These are phyloP conservation scores for Chionographis japonica DNA, from an alignment of 106 monocot genomes.

Conservation along the genomic window DNA sequence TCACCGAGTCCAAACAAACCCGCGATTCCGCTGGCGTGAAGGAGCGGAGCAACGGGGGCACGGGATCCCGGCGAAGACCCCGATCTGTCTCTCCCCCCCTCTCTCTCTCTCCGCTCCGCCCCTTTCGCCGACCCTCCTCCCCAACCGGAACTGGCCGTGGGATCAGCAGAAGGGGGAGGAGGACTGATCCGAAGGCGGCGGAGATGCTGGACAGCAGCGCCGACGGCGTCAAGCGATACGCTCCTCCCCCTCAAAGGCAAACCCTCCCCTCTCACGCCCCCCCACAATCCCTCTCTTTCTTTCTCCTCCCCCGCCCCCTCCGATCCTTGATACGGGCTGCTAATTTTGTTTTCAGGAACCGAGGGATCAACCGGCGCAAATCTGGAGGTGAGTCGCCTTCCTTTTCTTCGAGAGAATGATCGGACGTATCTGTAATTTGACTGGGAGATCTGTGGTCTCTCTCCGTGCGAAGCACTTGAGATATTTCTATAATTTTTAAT, in stretches of 20 bases:
- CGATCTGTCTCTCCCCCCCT: too few relatives aligned
- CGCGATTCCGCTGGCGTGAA: too few relatives aligned
- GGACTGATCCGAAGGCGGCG: background rate
- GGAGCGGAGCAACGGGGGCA: too few relatives aligned
- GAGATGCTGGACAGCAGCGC: conserved; percentile 41
- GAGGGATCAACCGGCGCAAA: conserved; percentile 38
- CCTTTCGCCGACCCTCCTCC: too few relatives aligned
- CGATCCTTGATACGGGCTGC: background rate
- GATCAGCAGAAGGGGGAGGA: too few relatives aligned
- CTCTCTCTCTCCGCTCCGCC: background rate
- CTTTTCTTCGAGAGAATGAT: background rate
- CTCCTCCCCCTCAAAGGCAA: conserved; percentile 43
- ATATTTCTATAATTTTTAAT: background rate
- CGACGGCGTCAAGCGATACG: conserved; percentile 37
- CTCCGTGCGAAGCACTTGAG: background rate
- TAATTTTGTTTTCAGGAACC: conserved; percentile 27
- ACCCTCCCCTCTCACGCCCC: too few relatives aligned
- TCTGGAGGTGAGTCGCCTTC: conserved; percentile 33
- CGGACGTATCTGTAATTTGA: too few relatives aligned
- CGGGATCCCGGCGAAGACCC: too few relatives aligned
- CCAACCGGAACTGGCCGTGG: too few relatives aligned
- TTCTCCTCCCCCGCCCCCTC: too few relatives aligned
- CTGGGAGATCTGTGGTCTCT: background rate
- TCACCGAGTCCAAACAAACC: too few relatives aligned
- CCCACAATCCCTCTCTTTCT: too few relatives aligned